phyloP scores from a whole-genome alignment of 108 stramenopile genomes.

The Nannochloropsis granulata region DNA sequence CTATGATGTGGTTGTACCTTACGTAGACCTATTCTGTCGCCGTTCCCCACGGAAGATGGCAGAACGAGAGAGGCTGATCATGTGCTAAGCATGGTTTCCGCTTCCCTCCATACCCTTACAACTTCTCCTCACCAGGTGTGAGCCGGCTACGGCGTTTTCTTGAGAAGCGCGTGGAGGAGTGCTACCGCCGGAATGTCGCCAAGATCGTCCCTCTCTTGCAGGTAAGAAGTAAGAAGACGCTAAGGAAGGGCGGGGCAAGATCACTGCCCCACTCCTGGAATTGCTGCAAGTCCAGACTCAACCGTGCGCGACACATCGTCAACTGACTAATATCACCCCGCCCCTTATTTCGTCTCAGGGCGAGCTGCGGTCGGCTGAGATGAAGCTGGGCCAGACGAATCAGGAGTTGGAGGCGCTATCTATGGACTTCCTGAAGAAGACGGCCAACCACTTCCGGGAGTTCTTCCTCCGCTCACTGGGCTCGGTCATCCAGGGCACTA shows the following conservation, averaged over 20 bases:
- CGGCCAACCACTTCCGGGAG: slow-evolving; percentile 67
- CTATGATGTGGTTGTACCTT: no score
- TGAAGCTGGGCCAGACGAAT: background rate
- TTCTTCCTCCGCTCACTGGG: slow-evolving; percentile 55
- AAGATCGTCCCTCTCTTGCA: slow-evolving; percentile 77
- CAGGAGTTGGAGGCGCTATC: slow-evolving; percentile 46
- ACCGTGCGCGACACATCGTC: no score
- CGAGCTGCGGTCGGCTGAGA: background rate
- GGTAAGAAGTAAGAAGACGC: slow-evolving; percentile 4
- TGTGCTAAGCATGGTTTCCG: no score
- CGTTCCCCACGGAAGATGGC: no score
- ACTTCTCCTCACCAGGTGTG: slow-evolving; percentile 7
- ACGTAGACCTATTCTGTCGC: no score
- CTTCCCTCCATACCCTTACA: background rate
- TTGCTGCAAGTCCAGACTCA: no score
- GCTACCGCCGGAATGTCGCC: slow-evolving; percentile 69
- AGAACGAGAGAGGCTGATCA: no score
- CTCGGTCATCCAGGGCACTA: slow-evolving; percentile 61
- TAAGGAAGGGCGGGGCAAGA: background rate
- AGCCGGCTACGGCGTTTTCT: slow-evolving; percentile 59
- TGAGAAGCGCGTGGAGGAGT: slow-evolving; percentile 71
- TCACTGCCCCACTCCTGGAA: no score
- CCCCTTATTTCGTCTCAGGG: background rate
- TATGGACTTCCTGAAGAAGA: slow-evolving; percentile 53
- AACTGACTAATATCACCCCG: no score